Evolutionary conservation across 306 rosid species (phyloP), one percentile per base, ranked within the genome.

Genomic region (Cyamopsis tetragonoloba): DNA sequence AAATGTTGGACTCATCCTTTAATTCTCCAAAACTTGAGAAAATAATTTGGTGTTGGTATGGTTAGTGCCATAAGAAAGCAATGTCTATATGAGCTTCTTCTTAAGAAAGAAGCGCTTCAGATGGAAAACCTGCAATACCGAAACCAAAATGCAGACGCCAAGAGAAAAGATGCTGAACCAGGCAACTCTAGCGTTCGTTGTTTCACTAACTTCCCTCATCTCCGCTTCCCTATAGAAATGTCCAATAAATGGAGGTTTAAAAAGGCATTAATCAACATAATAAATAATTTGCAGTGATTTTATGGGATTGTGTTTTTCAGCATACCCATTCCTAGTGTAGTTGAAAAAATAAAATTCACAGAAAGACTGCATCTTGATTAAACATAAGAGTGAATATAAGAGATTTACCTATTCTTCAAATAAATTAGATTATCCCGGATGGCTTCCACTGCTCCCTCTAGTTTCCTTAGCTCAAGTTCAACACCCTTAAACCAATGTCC

Each of bases 71-170:
- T 1, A 1, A 54, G 8, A 61, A 31, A 65, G 50, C 51, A 67
- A 26, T 39, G 32, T 72, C 75, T 84, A 87, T 75, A 87, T 87
- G 77, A 87, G 89, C 81, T 87, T 87, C 86, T 87, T 87, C 83
- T 82, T 87, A 56, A 34, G 67, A 44, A 82, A 83, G 72, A 22
- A 85, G 34, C 70, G 75, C 66, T 76, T 84, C 81, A 84, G 47
- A 66, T 71, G 15, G 77, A 30, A 71, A 43, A 81, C 22, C 44
- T 84, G 88, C 60, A 75, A 35, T 28, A 1, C 79, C 1, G 85
- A 68, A 74, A 58, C 83, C 7, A 28, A 14, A 62, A 77, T 64
- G 81, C 88, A 84, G 47, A 81, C 15, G 0, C 85, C 80, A 11
- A 84, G 75, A 34, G 88, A 71, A 76, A 84, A 67, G 64, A 84